phyloP scores from a whole-genome alignment of 441 rosid genomes.

The Macaranga tanarius region DNA sequence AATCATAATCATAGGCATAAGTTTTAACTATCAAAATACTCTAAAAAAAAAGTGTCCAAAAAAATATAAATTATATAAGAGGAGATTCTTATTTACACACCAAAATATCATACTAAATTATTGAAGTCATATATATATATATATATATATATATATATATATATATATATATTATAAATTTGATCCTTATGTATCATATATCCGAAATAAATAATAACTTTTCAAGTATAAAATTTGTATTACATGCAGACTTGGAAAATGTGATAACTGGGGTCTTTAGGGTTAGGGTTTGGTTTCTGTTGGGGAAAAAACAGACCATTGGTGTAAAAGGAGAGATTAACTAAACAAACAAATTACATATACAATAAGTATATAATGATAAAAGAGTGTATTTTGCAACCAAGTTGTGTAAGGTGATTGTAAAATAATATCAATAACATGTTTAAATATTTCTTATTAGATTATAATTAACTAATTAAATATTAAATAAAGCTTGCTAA shows the following conservation, averaged over 20 bases:
- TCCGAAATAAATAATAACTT: too few species aligned
- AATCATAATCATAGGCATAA: not conserved
- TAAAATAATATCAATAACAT: not conserved
- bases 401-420: not conserved
- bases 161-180: too few species aligned
- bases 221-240: not conserved
- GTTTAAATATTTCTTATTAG: not conserved
- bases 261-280: constrained; percentile 23
- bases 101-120: too few species aligned
- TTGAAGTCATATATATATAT: too few species aligned
- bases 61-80: too few species aligned
- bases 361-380: constrained; percentile 9
- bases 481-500: not conserved
- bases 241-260: constrained; percentile 22
- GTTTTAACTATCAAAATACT: not conserved
- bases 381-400: constrained; percentile 7
- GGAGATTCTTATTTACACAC: too few species aligned
- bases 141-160: too few species aligned
- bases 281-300: constrained; percentile 39
- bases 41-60: too few species aligned
- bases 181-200: too few species aligned
- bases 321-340: not conserved
- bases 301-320: constrained; percentile 30
- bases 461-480: not conserved
- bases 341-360: not conserved